Conservation (phyloP, 768 basidiomycete genomes). For the Rickenella mellea region DNA sequence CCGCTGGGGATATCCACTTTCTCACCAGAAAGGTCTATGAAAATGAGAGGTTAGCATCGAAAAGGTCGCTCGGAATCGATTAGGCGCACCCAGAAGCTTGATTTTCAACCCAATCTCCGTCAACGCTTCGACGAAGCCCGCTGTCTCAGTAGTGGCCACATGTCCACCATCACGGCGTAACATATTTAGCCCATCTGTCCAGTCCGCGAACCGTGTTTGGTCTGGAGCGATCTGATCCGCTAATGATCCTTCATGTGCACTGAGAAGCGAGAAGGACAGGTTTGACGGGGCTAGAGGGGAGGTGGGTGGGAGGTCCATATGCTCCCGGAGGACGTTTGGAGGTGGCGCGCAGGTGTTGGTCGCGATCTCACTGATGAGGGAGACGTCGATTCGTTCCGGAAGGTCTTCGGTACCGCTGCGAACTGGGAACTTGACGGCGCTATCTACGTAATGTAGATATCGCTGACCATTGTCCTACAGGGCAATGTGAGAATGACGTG, state of each 20-base stretch:
- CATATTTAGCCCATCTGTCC: slow-evolving; percentile 91
- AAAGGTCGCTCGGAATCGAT: not conserved
- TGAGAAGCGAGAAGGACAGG: slow-evolving; percentile 70
- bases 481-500: not conserved
- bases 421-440: slow-evolving; percentile 67
- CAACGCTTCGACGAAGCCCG: slow-evolving; percentile 74
- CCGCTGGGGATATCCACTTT: slow-evolving; percentile 83
- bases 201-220: slow-evolving; percentile 78
- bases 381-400: slow-evolving; percentile 77
- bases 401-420: slow-evolving; percentile 80
- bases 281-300: slow-evolving; percentile 48
- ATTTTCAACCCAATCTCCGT: slow-evolving; percentile 92
- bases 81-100: slow-evolving; percentile 64
- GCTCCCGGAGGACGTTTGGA: slow-evolving; percentile 53
- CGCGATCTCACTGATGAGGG: slow-evolving; percentile 70
- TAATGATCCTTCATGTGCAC: slow-evolving; percentile 57
- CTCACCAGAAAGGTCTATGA: slow-evolving; percentile 76
- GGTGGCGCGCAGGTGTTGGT: slow-evolving; percentile 59
- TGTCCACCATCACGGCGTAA: slow-evolving; percentile 74
- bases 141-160: slow-evolving; percentile 77
- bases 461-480: slow-evolving; percentile 68
- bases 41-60: slow-evolving; percentile 1
- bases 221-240: slow-evolving; percentile 76
- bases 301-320: slow-evolving; percentile 41
- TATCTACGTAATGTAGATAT: slow-evolving; percentile 81